Evolutionary conservation across 441 rosid genomes (phyloP).

Genomic region (Cnidoscolus chayamansa): DNA sequence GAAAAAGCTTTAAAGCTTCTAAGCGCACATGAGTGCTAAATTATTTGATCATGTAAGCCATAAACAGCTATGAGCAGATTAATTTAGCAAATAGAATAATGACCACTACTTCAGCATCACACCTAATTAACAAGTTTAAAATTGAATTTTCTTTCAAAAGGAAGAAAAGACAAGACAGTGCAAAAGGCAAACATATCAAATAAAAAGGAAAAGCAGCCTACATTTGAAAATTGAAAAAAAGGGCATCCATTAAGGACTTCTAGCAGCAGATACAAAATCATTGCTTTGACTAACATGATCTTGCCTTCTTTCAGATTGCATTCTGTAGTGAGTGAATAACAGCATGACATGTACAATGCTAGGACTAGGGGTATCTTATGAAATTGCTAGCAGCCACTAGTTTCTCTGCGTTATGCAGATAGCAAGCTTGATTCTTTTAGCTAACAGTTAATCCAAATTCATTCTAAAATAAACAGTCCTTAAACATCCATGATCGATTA

Average conservation of each 20-base stretch:
- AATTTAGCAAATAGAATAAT: neutral
- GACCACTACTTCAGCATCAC: neutral
- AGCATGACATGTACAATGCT: neutral
- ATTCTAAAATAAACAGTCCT: neutral
- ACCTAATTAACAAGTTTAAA: neutral
- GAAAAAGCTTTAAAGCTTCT: neutral
- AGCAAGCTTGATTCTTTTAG: neutral
- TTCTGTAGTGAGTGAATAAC: neutral
- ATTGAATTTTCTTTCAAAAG: neutral
- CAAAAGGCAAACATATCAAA: conserved; percentile 5
- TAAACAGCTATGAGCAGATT: neutral
- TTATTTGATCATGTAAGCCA: neutral
- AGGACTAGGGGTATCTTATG: neutral
- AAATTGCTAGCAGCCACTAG: neutral
- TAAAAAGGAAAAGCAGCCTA: conserved; percentile 4
- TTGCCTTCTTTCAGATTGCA: neutral
- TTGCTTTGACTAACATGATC: neutral
- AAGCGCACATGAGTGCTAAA: neutral
- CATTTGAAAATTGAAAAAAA: conserved; percentile 7
- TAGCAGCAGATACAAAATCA: neutral
- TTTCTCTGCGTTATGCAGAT: neutral
- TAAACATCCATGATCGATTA: neutral
- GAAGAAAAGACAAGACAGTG: conserved; percentile 6
- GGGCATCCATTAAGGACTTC: conserved; percentile 3
- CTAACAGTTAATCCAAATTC: neutral